Evolutionary conservation across 108 stramenopile genomes (phyloP).

Genomic region (Stephanodiscus minutulus): DNA sequence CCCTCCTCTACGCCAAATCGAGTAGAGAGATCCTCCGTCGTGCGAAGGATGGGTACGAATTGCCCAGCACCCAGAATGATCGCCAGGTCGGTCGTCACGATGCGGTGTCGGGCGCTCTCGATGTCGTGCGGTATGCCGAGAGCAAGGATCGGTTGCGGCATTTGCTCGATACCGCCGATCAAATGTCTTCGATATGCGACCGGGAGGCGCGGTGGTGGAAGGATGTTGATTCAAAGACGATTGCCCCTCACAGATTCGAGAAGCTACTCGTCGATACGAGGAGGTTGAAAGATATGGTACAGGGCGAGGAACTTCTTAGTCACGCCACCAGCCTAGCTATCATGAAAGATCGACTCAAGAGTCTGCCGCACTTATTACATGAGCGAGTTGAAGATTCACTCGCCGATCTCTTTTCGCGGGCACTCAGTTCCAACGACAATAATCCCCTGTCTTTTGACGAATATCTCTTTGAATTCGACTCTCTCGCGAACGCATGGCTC

Average conservation of each 20-base stretch:
- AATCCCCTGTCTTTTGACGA: not conserved
- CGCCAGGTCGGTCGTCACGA: constrained; percentile 10
- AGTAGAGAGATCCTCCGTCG: constrained; percentile 36
- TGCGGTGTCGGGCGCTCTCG: constrained; percentile 19
- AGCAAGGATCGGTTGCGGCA: constrained; percentile 30
- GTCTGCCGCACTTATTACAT: constrained; percentile 19
- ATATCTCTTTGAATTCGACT: constrained; percentile 27
- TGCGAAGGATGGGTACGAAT: constrained; percentile 25
- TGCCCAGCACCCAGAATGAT: constrained; percentile 1
- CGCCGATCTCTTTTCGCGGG: constrained; percentile 22
- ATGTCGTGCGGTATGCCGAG: constrained; percentile 34
- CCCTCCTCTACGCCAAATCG: constrained; percentile 28
- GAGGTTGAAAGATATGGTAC: constrained; percentile 27
- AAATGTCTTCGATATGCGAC: constrained; percentile 27
- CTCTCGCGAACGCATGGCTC: constrained; percentile 36
- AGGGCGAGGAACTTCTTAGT: constrained; percentile 36
- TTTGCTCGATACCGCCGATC: constrained; percentile 31
- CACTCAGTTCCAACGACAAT: constrained; percentile 11
- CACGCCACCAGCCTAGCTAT: constrained; percentile 16
- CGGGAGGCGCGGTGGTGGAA: constrained; percentile 39
- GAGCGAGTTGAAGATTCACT: constrained; percentile 31
- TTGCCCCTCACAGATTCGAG: constrained; percentile 10
- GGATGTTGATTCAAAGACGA: constrained; percentile 11
- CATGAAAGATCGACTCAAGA: constrained; percentile 30
- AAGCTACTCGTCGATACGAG: constrained; percentile 20